Evolutionary conservation across 306 rosid genomes (phyloP).

Genomic region (Acacia acuminata): DNA sequence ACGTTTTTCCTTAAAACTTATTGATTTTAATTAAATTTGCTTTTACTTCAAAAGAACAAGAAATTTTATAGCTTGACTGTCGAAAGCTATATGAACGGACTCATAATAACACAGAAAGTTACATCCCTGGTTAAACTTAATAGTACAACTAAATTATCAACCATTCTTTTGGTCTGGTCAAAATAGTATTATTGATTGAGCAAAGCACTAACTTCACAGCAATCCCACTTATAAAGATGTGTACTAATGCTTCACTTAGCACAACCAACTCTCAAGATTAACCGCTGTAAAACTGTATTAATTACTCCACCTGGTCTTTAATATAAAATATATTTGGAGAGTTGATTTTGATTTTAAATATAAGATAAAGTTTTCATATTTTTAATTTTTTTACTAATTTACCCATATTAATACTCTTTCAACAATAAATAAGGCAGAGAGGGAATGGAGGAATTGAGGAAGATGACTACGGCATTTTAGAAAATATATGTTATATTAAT

Average conservation of each 20-base stretch:
- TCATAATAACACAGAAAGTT: not conserved
- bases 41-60: too few species aligned
- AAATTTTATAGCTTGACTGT: not conserved
- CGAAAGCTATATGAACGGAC: not conserved
- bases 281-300: constrained; percentile 2
- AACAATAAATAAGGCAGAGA: too few species aligned
- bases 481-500: too few species aligned
- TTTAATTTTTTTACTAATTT: too few species aligned
- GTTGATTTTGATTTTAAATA: too few species aligned
- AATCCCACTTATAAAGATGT: not conserved
- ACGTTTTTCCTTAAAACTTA: not conserved
- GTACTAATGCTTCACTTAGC: not conserved
- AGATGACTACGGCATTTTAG: too few species aligned
- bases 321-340: too few species aligned
- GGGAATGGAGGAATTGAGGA: too few species aligned
- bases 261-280: not conserved
- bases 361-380: too few species aligned
- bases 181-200: not conserved
- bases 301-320: not conserved
- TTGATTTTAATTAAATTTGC: not conserved
- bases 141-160: not conserved
- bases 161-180: not conserved
- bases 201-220: constrained; percentile 15
- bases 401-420: too few species aligned
- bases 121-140: not conserved